Conservation (phyloP, 2,329 filamentous ascomycete species). For the Pseudogymnoascus sp. region DNA sequence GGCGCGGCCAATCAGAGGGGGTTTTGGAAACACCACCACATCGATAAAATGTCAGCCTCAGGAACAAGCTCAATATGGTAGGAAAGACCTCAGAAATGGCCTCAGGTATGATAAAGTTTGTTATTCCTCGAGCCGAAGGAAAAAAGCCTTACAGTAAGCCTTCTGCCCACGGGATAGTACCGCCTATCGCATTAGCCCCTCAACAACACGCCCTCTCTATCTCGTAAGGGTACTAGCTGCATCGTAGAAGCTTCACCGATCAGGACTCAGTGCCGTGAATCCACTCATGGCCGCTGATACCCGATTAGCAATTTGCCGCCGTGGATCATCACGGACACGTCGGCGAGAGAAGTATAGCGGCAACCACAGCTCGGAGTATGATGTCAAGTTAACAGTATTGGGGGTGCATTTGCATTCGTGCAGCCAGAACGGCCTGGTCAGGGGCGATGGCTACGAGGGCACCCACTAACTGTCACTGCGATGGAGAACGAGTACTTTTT, state of each 20-base stretch:
- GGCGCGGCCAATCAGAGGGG: neutral
- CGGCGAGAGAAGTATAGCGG: neutral
- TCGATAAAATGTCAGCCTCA: neutral
- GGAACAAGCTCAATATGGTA: neutral
- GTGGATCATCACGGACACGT: neutral
- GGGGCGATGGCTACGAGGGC: neutral
- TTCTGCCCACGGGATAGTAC: neutral
- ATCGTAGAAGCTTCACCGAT: constrained; percentile 5
- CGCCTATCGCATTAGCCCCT: neutral
- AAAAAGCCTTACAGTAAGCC: neutral
- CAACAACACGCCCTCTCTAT: neutral
- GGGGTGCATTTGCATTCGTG: neutral
- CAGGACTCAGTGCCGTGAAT: neutral
- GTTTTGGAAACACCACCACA: neutral
- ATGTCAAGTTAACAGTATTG: neutral
- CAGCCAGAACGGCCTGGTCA: neutral
- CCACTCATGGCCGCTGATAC: neutral
- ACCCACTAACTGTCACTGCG: neutral
- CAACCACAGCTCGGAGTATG: neutral
- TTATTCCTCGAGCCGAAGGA: neutral
- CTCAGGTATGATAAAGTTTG: neutral
- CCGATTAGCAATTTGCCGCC: neutral
- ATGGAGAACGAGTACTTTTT: neutral
- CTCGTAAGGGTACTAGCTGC: neutral
- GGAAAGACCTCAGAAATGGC: neutral